Conservation (phyloP, 164 flowering plant species). For the Pachysandra terminalis region DNA sequence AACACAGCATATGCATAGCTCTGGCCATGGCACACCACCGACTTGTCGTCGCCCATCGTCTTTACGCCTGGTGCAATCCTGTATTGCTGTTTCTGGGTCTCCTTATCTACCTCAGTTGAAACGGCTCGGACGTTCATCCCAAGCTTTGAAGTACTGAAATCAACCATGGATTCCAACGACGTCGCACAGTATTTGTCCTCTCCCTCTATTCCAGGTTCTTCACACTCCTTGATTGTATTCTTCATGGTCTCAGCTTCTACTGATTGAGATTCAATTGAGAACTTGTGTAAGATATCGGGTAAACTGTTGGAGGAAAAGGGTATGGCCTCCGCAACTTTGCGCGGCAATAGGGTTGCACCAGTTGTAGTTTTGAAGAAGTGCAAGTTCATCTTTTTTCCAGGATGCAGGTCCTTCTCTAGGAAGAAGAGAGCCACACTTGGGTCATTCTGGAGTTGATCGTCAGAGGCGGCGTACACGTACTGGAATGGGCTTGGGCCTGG, state of each 20-base stretch:
- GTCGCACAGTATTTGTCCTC: too few relatives aligned
- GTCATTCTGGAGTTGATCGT: not conserved
- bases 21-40: constrained; percentile 2
- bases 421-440: not conserved
- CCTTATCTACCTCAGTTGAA: not conserved
- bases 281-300: not conserved
- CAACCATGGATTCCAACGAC: too few relatives aligned
- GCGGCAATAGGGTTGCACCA: not conserved
- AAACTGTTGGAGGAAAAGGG: constrained; percentile 5
- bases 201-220: too few relatives aligned
- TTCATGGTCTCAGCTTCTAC: constrained; percentile 1
- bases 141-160: constrained; percentile 5
- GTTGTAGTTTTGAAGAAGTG: not conserved
- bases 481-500: too few relatives aligned
- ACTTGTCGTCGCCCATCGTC: not conserved
- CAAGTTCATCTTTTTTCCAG: not conserved
- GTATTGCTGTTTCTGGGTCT: constrained; percentile 1
- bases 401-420: not conserved
- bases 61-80: not conserved
- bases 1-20: not conserved
- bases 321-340: constrained; percentile 1
- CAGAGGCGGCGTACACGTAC: not conserved
- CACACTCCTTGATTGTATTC: not conserved
- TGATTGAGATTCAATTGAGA: not conserved
- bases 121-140: not conserved